phyloP scores from a whole-genome alignment of 129 eudicot genomes.

The Lactuca sativa region DNA sequence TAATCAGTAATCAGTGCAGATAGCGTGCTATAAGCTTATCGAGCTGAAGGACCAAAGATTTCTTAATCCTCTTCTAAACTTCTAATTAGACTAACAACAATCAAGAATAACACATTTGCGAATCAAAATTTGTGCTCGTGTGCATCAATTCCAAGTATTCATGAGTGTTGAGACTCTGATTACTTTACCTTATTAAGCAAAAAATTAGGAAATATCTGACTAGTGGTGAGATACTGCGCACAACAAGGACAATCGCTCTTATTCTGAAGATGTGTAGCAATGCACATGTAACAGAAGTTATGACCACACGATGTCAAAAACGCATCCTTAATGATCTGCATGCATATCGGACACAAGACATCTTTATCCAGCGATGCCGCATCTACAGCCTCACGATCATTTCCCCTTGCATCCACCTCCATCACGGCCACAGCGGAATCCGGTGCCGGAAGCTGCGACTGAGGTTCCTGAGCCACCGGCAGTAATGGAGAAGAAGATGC shows the following conservation, averaged over 20 bases:
- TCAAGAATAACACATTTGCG: background rate
- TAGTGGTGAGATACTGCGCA: constrained; percentile 56
- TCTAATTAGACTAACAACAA: constrained; percentile 8
- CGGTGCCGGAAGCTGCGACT: constrained; percentile 4
- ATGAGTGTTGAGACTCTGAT: background rate
- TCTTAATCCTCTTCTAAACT: constrained; percentile 3
- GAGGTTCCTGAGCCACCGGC: constrained; percentile 16
- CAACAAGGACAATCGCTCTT: constrained; percentile 92
- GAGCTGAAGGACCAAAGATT: background rate
- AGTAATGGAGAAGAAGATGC: constrained; percentile 23
- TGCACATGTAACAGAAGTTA: constrained; percentile 87
- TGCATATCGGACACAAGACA: constrained; percentile 85
- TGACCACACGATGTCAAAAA: constrained; percentile 89
- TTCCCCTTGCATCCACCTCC: constrained; percentile 25
- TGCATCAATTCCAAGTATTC: constrained; percentile 8
- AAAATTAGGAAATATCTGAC: constrained; percentile 76
- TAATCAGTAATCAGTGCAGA: background rate
- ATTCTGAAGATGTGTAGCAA: constrained; percentile 73
- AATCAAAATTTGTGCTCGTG: background rate
- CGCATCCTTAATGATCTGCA: constrained; percentile 88
- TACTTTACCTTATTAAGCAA: constrained; percentile 73
- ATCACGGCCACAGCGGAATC: constrained; percentile 16
- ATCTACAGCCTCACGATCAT: constrained; percentile 14
- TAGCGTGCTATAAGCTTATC: background rate
- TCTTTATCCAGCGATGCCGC: constrained; percentile 55